phyloP scores from a whole-genome alignment of 495 filamentous ascomycete genomes.

The Aspergillus coremiiformis region DNA sequence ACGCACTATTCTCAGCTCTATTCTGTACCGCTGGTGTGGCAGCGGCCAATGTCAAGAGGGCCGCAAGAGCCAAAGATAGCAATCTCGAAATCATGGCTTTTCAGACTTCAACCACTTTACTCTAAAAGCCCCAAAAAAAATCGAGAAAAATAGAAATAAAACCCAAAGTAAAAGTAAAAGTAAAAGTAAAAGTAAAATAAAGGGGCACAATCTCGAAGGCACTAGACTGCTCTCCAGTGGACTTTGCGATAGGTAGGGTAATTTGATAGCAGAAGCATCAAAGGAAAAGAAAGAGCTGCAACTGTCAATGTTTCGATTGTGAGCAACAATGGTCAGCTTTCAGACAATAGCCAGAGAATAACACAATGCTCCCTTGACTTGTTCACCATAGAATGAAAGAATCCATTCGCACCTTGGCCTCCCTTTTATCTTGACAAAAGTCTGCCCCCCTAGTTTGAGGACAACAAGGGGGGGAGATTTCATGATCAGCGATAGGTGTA shows the following conservation, averaged over 20 bases:
- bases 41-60: background rate
- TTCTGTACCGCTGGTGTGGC: background rate
- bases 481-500: background rate
- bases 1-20: background rate
- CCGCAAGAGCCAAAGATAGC: background rate
- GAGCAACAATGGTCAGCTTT: background rate
- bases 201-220: too few species aligned
- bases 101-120: background rate
- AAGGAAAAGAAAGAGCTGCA: background rate
- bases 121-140: background rate
- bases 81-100: constrained; percentile 1
- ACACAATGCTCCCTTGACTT: background rate
- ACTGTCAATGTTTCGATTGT: too few species aligned
- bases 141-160: background rate
- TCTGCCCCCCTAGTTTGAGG: background rate
- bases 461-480: background rate
- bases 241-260: background rate
- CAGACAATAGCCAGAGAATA: background rate
- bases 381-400: background rate
- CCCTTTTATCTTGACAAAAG: background rate
- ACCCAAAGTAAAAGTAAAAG: too few species aligned
- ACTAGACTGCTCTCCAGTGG: too few species aligned
- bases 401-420: background rate
- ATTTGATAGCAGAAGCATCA: background rate
- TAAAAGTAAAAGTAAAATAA: too few species aligned